These are phyloP conservation scores for Naumovozyma castellii DNA, from an alignment of 805 yeast species.

Conservation along the genomic window DNA sequence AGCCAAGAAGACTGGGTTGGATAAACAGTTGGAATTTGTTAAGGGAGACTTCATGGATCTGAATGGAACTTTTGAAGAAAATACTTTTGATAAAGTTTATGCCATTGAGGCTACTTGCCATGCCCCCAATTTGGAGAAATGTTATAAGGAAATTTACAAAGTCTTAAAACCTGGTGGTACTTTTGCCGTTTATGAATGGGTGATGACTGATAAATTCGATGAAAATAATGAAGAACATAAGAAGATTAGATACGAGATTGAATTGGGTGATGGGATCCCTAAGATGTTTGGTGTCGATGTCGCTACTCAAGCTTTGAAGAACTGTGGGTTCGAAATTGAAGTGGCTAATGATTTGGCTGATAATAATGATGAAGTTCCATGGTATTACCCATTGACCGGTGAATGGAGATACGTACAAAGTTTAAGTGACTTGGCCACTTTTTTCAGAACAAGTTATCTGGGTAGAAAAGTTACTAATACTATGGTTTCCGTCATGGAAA, in stretches of 20 bases:
- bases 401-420: slow-evolving; percentile 83
- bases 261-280: slow-evolving; percentile 97
- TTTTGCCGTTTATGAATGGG: slow-evolving; percentile 99
- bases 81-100: slow-evolving; percentile 89
- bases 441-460: slow-evolving; percentile 74
- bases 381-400: slow-evolving; percentile 96
- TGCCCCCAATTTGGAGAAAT: slow-evolving; percentile 94
- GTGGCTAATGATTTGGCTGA: slow-evolving; percentile 78
- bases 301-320: slow-evolving; percentile 77
- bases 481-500: slow-evolving; percentile 75
- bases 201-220: slow-evolving; percentile 90
- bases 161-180: slow-evolving; percentile 96
- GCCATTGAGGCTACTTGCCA: slow-evolving; percentile 99
- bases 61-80: slow-evolving; percentile 81
- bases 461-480: slow-evolving; percentile 84
- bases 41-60: slow-evolving; percentile 99
- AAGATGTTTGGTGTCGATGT: slow-evolving; percentile 83
- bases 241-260: slow-evolving; percentile 92
- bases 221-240: slow-evolving; percentile 82
- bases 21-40: slow-evolving; percentile 69
- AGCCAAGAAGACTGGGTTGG: slow-evolving; percentile 56
- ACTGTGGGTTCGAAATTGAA: slow-evolving; percentile 78
- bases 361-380: slow-evolving; percentile 76
- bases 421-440: slow-evolving; percentile 66
- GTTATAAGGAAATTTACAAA: slow-evolving; percentile 86